phyloP scores from a whole-genome alignment of 2,329 filamentous ascomycete species.

The Calonectria pseudoturangicola region DNA sequence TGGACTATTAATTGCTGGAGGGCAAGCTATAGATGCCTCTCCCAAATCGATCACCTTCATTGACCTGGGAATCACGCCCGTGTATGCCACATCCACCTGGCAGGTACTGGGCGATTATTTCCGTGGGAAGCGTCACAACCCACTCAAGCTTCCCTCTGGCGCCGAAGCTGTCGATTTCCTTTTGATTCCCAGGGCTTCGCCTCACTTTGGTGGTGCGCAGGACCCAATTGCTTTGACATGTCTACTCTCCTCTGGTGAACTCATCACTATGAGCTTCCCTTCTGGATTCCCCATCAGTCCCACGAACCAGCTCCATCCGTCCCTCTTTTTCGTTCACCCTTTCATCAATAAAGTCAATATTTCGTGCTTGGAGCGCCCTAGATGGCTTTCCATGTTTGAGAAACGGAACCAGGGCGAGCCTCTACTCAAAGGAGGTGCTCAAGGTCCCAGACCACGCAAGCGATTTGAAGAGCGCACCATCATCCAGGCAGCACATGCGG shows the following conservation, averaged over 20 bases:
- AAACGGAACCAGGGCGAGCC: constrained; percentile 85
- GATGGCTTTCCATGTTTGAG: constrained; percentile 95
- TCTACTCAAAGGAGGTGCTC: constrained; percentile 86
- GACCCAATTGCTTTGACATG: constrained; percentile 92
- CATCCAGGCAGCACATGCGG: constrained; percentile 90
- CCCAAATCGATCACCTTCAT: constrained; percentile 90
- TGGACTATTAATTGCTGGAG: constrained; percentile 89
- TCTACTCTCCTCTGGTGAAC: constrained; percentile 88
- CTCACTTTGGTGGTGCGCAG: constrained; percentile 90
- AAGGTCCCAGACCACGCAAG: constrained; percentile 81
- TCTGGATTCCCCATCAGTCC: constrained; percentile 93
- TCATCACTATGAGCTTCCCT: constrained; percentile 93
- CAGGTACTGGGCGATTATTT: constrained; percentile 87
- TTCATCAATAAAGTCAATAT: constrained; percentile 85
- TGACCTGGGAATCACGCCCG: constrained; percentile 90
- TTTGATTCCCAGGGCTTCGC: constrained; percentile 86
- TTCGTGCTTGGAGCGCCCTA: constrained; percentile 83
- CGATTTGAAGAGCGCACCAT: constrained; percentile 89
- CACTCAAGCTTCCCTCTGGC: constrained; percentile 84
- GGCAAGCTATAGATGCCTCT: constrained; percentile 79
- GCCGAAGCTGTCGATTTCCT: constrained; percentile 88
- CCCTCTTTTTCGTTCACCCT: constrained; percentile 90
- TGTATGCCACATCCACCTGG: constrained; percentile 94
- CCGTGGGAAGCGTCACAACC: constrained; percentile 81
- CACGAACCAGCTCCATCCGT: constrained; percentile 93